A percentile compares a stretch with the other conserved stretches of the same genome.
Evolutionary conservation across 805 yeast genomes (phyloP).

Genomic region (Kodamaea hsintzibuensis): DNA sequence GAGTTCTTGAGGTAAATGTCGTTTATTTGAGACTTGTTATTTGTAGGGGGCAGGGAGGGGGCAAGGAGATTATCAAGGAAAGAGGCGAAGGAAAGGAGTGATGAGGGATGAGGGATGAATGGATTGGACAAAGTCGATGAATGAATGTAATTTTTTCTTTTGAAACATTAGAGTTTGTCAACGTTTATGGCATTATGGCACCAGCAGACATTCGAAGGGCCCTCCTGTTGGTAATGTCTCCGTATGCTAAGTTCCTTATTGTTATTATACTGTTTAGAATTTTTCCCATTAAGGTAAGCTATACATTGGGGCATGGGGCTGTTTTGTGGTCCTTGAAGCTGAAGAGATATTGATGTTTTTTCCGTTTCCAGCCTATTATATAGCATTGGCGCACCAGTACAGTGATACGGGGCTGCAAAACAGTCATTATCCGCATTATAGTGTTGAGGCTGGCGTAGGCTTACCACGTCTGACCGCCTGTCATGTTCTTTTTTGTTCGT

Average conservation of each 20-base stretch:
- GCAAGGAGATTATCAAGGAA: not conserved
- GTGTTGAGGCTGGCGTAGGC: not conserved
- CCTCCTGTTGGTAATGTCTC: not conserved
- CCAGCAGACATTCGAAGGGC: not conserved
- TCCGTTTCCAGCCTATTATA: not conserved
- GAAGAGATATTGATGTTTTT: conserved; percentile 3
- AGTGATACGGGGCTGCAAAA: not conserved
- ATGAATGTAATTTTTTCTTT: not conserved
- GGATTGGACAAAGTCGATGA: no score
- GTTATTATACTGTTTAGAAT: not conserved
- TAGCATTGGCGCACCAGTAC: not conserved
- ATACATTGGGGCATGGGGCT: not conserved
- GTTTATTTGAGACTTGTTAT: not conserved
- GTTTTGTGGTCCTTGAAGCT: not conserved
- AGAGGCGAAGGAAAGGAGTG: no score
- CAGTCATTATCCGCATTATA: not conserved
- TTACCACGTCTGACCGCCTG: not conserved
- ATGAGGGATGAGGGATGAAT: no score
- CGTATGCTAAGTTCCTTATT: not conserved
- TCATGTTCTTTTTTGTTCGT: not conserved
- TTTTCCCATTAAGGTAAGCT: not conserved
- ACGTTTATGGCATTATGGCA: not conserved
- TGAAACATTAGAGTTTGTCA: not conserved
- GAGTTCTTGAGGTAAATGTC: not conserved
- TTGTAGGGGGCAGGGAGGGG: not conserved